Base-by-base conservation (phyloP, 2,329 filamentous ascomycete genomes). In the Penicillium griseofulvum region DNA sequence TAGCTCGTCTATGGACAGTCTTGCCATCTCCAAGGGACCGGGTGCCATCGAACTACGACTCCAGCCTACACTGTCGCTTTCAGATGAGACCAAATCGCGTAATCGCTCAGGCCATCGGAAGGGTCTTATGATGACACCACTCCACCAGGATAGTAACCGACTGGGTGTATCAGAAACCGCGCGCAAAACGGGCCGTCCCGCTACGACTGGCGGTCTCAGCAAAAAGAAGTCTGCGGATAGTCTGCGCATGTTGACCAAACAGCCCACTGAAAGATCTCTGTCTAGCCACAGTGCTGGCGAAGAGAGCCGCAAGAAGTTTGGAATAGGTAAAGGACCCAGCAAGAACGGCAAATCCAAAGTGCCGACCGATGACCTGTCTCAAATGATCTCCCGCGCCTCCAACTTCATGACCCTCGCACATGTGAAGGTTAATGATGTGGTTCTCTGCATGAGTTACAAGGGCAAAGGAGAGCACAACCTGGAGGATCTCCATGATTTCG, bases 361-460 rank as follows among this genome's bases (percentile, higher is more conserved):
- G 56, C 82, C 85, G 5, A 88, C 88, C 1, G 94, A 99, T 69
- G 95, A 99, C 69, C 80, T 99, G 39, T 94, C 91, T 11, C 91
- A 95, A 77, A 99, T 99, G 94, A 93, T 99, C 75, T 87, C 85
- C 51, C 88, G 94, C 29, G 94, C 94, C 4, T 96, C 90, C 55
- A 96, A 92, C 71, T 99, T 95, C 77, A 97, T 97, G 91, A 97
- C 94, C 0, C 87, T 99, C 58, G 88, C 93, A 2, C 92, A 96
- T 73, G 91, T 99, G 73, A 94, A 91, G 74, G 90, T 99, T 68
- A 91, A 92, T 2, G 94, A 91, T 54, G 93, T 99, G 64, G 91
- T 97, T 2, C 84, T 99, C 33, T 99, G 94, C 71, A 81, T 99
- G 28, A 95, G 90, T 69, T 97, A 97, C 81, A 96, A 97, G 74